A percentile compares a stretch with the other conserved stretches of the same genome.
phyloP scores from a whole-genome alignment of 352 stramenopile species.

The Phytophthora sp. region DNA sequence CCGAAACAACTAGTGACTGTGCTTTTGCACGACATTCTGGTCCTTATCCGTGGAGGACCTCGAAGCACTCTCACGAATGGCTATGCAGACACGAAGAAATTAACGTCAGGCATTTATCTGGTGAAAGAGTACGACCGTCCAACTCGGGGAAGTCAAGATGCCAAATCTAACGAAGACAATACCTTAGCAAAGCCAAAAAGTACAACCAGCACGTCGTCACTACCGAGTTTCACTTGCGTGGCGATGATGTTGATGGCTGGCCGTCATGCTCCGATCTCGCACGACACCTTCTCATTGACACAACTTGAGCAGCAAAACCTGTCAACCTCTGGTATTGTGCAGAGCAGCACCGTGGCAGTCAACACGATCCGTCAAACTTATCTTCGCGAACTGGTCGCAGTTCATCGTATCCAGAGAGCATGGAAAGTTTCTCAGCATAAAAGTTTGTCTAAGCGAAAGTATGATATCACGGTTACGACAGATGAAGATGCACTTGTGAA shows the following conservation, averaged over 20 bases:
- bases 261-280: conserved; percentile 21
- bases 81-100: conserved; percentile 10
- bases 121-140: not conserved
- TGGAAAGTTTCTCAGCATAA: conserved; percentile 28
- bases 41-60: not conserved
- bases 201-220: not conserved
- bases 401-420: conserved; percentile 29
- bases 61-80: conserved; percentile 4
- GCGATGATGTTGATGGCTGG: conserved; percentile 49
- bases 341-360: conserved; percentile 7
- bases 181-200: not conserved
- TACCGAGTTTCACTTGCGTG: conserved; percentile 44
- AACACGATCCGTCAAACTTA: conserved; percentile 8
- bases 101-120: no score
- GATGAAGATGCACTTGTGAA: not conserved
- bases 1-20: conserved; percentile 9
- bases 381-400: conserved; percentile 19
- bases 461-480: not conserved
- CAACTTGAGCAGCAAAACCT: not conserved
- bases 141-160: not conserved
- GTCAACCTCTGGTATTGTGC: not conserved
- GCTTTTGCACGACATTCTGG: conserved; percentile 7
- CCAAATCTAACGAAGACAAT: not conserved
- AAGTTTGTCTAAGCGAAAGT: not conserved
- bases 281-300: not conserved